Percentiles rank a stretch among this genome's conserved stretches.
phyloP scores from a whole-genome alignment of 768 basidiomycete genomes.

The Lenzites betulinus region DNA sequence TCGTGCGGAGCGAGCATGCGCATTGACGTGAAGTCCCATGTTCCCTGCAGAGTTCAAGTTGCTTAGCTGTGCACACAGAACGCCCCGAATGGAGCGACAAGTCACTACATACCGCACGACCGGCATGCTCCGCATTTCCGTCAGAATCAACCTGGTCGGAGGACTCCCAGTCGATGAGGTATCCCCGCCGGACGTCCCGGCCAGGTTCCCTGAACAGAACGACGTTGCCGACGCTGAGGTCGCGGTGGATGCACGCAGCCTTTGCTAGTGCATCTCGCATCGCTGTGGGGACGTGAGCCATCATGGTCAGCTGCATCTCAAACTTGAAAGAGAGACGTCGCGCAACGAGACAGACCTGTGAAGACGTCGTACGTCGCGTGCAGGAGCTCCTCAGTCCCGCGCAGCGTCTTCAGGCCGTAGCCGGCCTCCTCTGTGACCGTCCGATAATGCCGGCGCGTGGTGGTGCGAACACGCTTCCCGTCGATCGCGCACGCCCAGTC shows the following conservation, averaged over 20 bases:
- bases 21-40: not conserved
- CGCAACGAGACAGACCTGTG: not conserved
- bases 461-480: not conserved
- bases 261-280: not conserved
- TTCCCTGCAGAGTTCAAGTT: not conserved
- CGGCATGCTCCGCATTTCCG: not conserved
- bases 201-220: not conserved
- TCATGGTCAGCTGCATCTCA: no score
- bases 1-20: not conserved
- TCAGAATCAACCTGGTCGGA: not conserved
- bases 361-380: not conserved
- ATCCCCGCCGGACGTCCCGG: not conserved
- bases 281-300: no score
- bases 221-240: not conserved
- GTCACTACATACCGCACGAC: not conserved
- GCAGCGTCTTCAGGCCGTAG: not conserved
- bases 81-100: no score
- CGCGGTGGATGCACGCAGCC: not conserved
- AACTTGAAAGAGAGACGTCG: not conserved
- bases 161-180: not conserved
- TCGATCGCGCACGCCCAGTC: not conserved
- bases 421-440: not conserved
- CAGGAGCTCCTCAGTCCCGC: not conserved
- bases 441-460: not conserved
- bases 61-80: not conserved